These are phyloP conservation scores for Hemileccinum rubropunctum DNA, from an alignment of 768 basidiomycete species.

Conservation along the genomic window DNA sequence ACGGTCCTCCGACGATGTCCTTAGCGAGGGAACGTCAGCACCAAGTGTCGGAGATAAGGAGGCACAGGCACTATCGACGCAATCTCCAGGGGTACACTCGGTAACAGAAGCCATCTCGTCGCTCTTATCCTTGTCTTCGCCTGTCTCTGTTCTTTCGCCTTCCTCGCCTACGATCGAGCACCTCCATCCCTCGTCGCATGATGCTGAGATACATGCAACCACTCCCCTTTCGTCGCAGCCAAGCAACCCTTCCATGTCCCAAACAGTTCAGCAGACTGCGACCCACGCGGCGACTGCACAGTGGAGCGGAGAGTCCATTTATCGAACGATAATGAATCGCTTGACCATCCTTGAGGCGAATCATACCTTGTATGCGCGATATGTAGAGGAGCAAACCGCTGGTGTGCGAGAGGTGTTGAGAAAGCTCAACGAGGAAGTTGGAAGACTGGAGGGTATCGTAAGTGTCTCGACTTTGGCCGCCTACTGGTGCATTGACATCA, in stretches of 20 bases:
- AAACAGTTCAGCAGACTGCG: slow-evolving; percentile 2
- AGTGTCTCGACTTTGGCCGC: slow-evolving; percentile 27
- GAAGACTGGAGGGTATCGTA: slow-evolving; percentile 72
- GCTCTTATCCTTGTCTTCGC: slow-evolving; percentile 7
- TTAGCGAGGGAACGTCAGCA: not conserved
- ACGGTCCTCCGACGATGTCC: not conserved
- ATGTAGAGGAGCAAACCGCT: slow-evolving; percentile 86
- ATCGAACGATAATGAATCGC: slow-evolving; percentile 94
- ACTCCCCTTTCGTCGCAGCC: slow-evolving; percentile 5
- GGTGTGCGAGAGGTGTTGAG: slow-evolving; percentile 72
- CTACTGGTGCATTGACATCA: not conserved
- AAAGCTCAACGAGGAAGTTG: slow-evolving; percentile 74
- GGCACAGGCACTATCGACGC: not conserved
- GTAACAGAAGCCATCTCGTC: slow-evolving; percentile 26
- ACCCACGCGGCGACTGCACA: slow-evolving; percentile 9
- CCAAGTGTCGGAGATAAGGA: not conserved
- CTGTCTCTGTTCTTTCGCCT: slow-evolving; percentile 1
- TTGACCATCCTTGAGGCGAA: slow-evolving; percentile 82
- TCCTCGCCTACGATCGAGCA: slow-evolving; percentile 1
- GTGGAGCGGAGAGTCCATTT: slow-evolving; percentile 80
- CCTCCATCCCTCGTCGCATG: not conserved
- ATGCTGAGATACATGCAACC: slow-evolving; percentile 1
- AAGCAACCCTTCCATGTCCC: not conserved
- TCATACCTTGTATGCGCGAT: slow-evolving; percentile 77
- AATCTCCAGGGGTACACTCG: slow-evolving; percentile 5